Evolutionary conservation across 2,329 filamentous ascomycete species (phyloP).

Genomic region (Fusarium sp.): DNA sequence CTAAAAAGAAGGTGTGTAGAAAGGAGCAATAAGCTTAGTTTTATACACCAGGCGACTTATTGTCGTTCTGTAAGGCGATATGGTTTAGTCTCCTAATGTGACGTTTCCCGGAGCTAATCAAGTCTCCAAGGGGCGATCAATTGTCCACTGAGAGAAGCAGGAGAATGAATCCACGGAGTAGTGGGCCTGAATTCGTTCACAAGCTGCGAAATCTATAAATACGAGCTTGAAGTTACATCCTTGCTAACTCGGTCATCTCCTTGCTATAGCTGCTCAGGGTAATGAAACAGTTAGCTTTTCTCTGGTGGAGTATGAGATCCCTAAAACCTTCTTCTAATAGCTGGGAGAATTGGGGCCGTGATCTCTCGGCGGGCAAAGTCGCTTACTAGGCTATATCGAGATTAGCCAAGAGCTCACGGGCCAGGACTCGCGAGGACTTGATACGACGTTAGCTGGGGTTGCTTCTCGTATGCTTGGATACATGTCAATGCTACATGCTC

Average conservation of each 20-base stretch:
- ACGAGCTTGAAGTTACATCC: neutral
- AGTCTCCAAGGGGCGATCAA: neutral
- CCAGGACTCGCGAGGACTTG: neutral
- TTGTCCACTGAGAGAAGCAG: neutral
- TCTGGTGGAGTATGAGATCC: neutral
- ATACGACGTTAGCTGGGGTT: no score
- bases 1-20: neutral
- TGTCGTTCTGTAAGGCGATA: neutral
- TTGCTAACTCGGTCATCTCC: neutral
- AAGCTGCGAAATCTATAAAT: neutral
- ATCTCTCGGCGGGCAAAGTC: neutral
- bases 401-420: neutral
- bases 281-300: neutral
- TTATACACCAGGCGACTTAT: neutral
- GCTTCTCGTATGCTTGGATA: neutral
- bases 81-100: neutral
- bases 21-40: fast-evolving
- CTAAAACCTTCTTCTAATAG: slow-evolving; percentile 14
- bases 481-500: no score
- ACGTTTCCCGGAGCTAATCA: neutral
- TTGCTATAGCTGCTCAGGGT: slow-evolving; percentile 9
- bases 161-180: no score
- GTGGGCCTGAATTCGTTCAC: neutral
- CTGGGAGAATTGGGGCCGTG: neutral
- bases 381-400: neutral